Conservation (phyloP, 441 rosid genomes). For the Breynia disticha region DNA sequence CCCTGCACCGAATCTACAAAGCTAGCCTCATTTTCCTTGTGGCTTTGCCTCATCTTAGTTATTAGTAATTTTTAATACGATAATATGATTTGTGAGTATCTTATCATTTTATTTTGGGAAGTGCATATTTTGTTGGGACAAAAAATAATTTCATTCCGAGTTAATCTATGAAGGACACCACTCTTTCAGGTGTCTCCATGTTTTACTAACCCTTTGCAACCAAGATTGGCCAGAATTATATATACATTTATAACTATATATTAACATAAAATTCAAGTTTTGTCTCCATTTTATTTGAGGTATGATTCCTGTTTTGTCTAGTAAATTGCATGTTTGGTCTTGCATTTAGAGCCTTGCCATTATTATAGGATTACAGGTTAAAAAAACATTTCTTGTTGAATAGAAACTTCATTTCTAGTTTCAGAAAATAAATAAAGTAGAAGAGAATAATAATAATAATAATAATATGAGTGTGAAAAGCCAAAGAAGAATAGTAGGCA, state of each 20-base stretch:
- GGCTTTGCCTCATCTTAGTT: too few relatives aligned
- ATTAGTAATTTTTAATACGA: too few relatives aligned
- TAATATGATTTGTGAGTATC: too few relatives aligned
- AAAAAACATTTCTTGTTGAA: neutral
- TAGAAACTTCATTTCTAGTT: too few relatives aligned
- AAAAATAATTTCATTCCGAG: too few relatives aligned
- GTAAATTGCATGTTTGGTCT: conserved; percentile 4
- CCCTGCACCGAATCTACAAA: too few relatives aligned
- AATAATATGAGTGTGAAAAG: neutral
- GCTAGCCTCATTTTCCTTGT: too few relatives aligned
- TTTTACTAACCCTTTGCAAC: neutral
- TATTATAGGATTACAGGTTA: neutral
- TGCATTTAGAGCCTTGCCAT: neutral
- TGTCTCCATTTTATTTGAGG: neutral
- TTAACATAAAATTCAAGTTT: neutral
- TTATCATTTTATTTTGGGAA: too few relatives aligned
- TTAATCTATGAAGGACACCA: neutral
- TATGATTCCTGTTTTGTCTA: conserved; percentile 1
- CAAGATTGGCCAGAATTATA: neutral
- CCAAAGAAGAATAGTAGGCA: neutral
- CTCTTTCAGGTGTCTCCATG: neutral
- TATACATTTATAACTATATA: neutral
- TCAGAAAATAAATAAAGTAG: too few relatives aligned
- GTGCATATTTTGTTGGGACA: too few relatives aligned
- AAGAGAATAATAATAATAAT: neutral